Evolutionary conservation across 2,329 filamentous ascomycete species (phyloP), one percentile per base, ranked within the genome.

Genomic region (Trichophaea hybrida): DNA sequence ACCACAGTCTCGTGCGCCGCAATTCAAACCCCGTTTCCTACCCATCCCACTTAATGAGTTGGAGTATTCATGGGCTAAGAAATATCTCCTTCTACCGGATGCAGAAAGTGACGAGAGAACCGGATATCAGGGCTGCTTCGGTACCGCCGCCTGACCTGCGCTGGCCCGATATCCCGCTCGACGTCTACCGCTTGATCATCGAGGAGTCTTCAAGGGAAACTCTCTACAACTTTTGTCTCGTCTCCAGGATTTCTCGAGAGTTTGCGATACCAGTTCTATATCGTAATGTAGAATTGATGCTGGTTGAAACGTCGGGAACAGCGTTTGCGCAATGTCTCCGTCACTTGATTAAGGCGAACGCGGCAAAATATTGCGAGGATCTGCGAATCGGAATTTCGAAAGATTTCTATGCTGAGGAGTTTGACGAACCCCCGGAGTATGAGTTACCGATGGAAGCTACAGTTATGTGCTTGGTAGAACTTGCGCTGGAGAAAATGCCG

Each of bases 401-500:
- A 43, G 10, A 43, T 43, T 15, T 1, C 24, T 24, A 24, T 24
- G 24, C 24, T 24, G 24, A 24, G 24, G 38, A 43, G 38, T 43
- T 10, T 15, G 38, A 43, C 38, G 38, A 43, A 15, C 38, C 38
- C 10, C 38, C 10, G 38, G 38, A 43, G 10, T 43, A 43, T 43
- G 38, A 43, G n/a, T 15, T 10, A 10, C 38, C 38, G 38, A 43
- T 43, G 38, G 38, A 43, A 15, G 38, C 38, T 1, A 43, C n/a
- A 15, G 4, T 43, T 34, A 57, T 57, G 44, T 10, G 44, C 53
- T 15, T 54, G 58, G 59, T 58, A 5, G 38, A 58, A 49, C n/a
- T 61, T 13, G 55, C 59, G 2, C 13, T 60, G 12, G 55, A 60
- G 24, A 31, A 52, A 17, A 60, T 60, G 59, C 59, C 59, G 7